Conservation (phyloP, 2,329 filamentous ascomycete species). For the Neofusicoccum kwambonambiense region DNA sequence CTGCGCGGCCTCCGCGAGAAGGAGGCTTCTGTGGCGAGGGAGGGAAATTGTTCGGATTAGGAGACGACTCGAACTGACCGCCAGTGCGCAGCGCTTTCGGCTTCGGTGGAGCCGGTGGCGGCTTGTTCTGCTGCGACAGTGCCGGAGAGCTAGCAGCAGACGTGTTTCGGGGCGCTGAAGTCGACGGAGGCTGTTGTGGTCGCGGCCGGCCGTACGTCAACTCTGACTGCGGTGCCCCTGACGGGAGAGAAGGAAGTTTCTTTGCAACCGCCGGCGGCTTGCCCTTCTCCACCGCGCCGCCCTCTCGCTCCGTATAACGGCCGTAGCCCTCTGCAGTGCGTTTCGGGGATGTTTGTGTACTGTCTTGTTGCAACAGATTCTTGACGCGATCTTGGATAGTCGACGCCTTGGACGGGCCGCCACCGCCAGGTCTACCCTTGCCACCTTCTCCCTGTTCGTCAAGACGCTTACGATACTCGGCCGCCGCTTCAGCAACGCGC, state of each 20-base stretch:
- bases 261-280: conserved; percentile 7
- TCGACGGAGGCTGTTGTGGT: conserved; percentile 5
- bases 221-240: conserved; percentile 9
- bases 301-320: conserved; percentile 64
- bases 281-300: conserved; percentile 7
- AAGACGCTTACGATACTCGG: conserved; percentile 78
- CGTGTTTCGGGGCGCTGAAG: neutral
- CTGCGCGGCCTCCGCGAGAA: neutral
- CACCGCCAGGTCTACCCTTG: conserved; percentile 35
- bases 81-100: conserved; percentile 58
- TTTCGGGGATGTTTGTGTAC: conserved; percentile 54
- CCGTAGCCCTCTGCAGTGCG: conserved; percentile 89
- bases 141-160: conserved; percentile 33
- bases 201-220: conserved; percentile 23
- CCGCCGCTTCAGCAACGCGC: conserved; percentile 82
- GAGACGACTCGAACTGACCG: conserved; percentile 24
- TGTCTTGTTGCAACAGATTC: conserved; percentile 72
- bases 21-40: conserved; percentile 4
- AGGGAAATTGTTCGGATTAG: conserved; percentile 24
- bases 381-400: conserved; percentile 92
- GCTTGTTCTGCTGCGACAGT: conserved; percentile 22
- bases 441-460: conserved; percentile 57
- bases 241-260: neutral
- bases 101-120: conserved; percentile 59
- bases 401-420: conserved; percentile 56